Conservation (phyloP, 345 rosid species). For the Melaleuca quinquenervia region DNA sequence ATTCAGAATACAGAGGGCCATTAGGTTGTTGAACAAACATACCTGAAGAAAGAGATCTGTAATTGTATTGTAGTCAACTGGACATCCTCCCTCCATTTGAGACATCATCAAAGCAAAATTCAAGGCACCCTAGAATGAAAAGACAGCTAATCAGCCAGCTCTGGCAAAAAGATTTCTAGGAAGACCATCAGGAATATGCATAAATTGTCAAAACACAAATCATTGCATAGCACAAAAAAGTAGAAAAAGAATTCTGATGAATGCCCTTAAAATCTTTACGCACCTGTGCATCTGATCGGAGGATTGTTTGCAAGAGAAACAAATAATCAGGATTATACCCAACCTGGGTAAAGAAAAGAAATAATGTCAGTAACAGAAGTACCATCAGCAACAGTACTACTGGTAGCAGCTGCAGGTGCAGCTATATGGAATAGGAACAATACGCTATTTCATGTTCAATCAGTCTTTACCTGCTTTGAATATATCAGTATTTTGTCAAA, state of each 20-base stretch:
- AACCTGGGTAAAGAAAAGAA: conserved; percentile 42
- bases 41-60: conserved; percentile 99
- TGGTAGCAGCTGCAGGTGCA: neutral
- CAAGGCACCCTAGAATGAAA: conserved; percentile 71
- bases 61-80: conserved; percentile 90
- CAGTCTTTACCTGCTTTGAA: conserved; percentile 67
- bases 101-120: conserved; percentile 99
- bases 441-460: neutral
- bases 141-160: neutral
- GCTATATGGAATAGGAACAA: neutral
- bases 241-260: neutral
- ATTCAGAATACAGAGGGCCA: neutral
- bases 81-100: conserved; percentile 99
- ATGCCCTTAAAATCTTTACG: neutral
- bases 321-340: conserved; percentile 95
- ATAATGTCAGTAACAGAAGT: neutral
- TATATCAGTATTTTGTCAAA: conserved; percentile 90
- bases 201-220: neutral
- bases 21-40: neutral
- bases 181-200: neutral
- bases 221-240: neutral
- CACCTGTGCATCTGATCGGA: conserved; percentile 96
- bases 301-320: conserved; percentile 98
- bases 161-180: neutral
- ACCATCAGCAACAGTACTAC: neutral